Base-by-base conservation (phyloP, 305 asterid genomes). In the Fraxinus albicans region DNA sequence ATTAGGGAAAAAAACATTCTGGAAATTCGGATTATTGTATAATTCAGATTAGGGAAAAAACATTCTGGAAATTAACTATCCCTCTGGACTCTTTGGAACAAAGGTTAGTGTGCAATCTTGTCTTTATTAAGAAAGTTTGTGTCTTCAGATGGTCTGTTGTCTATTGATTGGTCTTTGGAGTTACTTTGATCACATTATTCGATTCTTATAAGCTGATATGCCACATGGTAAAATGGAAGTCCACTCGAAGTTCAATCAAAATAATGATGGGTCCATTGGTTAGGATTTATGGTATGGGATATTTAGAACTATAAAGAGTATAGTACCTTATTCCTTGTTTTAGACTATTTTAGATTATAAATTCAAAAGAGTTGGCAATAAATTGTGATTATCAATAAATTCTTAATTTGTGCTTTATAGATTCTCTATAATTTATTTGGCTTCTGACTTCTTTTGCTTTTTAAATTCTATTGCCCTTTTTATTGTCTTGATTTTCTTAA, bases 41-140 rank as follows among this genome's bases (percentile, higher is more conserved):
- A n/a, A n/a, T n/a, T n/a, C n/a, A 89, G 77, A 76, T 81, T 83
- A 93, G 99, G 99, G 98, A 77, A 90, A 80, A 91, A 90, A 92
- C 81, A 27, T 95, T 79, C 88, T 93, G 89, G 94, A 88, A 40
- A 93, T 94, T 25, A 84, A 95, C 91, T 84, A 88, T 84, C 97
- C 98, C 0, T 88, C 77, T 33, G 99, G 99, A 77, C 99, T 98
- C 25, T 95, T 94, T 63, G 98, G 99, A 75, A 93, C 97, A 6
- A 95, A 95, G 98, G 98, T 95, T 60, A 89, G 95, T 83, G 55
- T 72, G 15, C 12, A 31, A 80, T 75, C 63, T 76, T 44, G 53
- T 17, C 15, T 60, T 60, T 12, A 27, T 27, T 31, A 36, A 38
- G 63, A 67, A 7, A 63, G 55, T 58, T 6, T 21, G 27, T 69